Conservation (phyloP, 108 stramenopile genomes). For the Nannochloropsis granulata region DNA sequence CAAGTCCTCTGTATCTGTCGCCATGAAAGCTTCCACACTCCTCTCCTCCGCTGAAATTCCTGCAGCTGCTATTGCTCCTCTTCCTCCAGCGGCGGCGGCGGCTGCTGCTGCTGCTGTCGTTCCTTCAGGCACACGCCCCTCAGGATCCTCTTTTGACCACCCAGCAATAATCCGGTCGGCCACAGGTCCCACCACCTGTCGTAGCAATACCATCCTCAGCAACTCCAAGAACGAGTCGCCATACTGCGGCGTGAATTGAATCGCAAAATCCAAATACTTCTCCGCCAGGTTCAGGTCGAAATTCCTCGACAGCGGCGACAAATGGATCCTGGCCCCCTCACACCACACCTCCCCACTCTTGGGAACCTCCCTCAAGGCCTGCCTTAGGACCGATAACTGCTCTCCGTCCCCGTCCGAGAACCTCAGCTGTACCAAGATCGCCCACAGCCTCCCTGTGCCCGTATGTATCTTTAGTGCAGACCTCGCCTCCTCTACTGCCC, state of each 20-base stretch:
- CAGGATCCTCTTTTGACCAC: not conserved
- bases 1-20: slow-evolving; percentile 44
- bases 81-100: not conserved
- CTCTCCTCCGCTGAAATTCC: slow-evolving; percentile 8
- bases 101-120: slow-evolving; percentile 8
- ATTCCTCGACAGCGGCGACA: slow-evolving; percentile 43
- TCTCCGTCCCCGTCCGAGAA: slow-evolving; percentile 55
- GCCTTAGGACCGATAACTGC: slow-evolving; percentile 52
- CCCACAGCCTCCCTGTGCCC: slow-evolving; percentile 93
- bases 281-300: slow-evolving; percentile 63
- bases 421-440: slow-evolving; percentile 74
- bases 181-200: not conserved
- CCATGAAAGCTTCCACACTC: slow-evolving; percentile 3
- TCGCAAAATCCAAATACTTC: slow-evolving; percentile 73
- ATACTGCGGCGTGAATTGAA: slow-evolving; percentile 93
- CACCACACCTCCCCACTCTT: slow-evolving; percentile 98
- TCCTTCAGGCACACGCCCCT: slow-evolving; percentile 5
- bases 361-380: slow-evolving; percentile 73
- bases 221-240: slow-evolving; percentile 81
- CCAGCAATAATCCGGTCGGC: not conserved
- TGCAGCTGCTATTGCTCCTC: no score
- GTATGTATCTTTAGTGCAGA: slow-evolving; percentile 62
- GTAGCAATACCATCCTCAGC: slow-evolving; percentile 48
- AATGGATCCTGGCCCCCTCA: slow-evolving; percentile 52
- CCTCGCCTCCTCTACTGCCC: slow-evolving; percentile 42